These are phyloP conservation scores for Alectoria sarmentosa DNA, from an alignment of 495 filamentous ascomycete genomes.

Conservation along the genomic window DNA sequence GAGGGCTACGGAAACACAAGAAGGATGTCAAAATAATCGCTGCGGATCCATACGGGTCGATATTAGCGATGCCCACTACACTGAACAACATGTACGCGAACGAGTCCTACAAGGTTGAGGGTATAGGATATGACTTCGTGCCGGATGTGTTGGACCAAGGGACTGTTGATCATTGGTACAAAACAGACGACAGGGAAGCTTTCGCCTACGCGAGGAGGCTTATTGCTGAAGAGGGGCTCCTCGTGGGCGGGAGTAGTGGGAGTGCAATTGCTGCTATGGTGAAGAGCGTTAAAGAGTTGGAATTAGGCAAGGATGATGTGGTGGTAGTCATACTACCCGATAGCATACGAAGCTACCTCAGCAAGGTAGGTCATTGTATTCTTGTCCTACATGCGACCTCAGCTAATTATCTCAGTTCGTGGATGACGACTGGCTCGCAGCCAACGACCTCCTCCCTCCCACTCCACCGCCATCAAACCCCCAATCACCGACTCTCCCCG, in stretches of 20 bases:
- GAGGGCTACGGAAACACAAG: conserved; percentile 82
- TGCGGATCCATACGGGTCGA: conserved; percentile 84
- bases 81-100: conserved; percentile 75
- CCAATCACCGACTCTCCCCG: conserved; percentile 33
- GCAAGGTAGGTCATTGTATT: conserved; percentile 51
- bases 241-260: conserved; percentile 92
- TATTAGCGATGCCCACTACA: conserved; percentile 69
- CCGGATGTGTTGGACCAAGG: conserved; percentile 83
- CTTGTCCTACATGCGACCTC: background rate
- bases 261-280: conserved; percentile 85
- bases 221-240: conserved; percentile 88
- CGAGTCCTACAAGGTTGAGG: conserved; percentile 93
- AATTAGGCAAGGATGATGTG: conserved; percentile 66
- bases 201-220: conserved; percentile 83
- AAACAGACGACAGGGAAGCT: conserved; percentile 88
- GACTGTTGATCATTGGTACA: conserved; percentile 91
- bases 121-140: conserved; percentile 98
- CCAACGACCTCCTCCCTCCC: conserved; percentile 75
- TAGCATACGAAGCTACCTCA: conserved; percentile 95
- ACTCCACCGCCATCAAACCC: conserved; percentile 45
- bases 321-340: conserved; percentile 90
- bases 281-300: conserved; percentile 66
- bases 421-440: conserved; percentile 96
- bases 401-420: conserved; percentile 53
- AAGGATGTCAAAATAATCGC: conserved; percentile 75